Conservation (phyloP, 768 basidiomycete genomes). For the Leucogyrophana mollusca region DNA sequence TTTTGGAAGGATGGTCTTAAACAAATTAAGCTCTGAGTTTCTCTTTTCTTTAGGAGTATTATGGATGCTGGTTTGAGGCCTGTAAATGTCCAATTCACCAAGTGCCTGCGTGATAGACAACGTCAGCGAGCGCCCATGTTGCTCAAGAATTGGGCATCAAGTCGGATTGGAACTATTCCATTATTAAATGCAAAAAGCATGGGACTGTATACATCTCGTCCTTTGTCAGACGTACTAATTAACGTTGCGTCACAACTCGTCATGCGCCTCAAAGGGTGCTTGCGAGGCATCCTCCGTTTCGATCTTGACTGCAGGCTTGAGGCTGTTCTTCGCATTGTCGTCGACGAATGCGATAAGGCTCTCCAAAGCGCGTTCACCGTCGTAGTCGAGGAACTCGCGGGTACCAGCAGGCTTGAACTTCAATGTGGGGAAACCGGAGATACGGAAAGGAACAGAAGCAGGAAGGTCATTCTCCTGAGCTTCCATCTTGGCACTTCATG, state of each 20-base stretch:
- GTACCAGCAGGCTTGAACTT: conserved; percentile 95
- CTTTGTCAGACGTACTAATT: neutral
- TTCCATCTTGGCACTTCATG: conserved; percentile 86
- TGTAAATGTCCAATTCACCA: too few relatives aligned
- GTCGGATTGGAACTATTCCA: neutral
- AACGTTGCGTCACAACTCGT: conserved; percentile 25
- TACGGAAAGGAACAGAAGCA: conserved; percentile 79
- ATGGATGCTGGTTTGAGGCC: too few relatives aligned
- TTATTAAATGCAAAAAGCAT: neutral
- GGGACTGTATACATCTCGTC: neutral
- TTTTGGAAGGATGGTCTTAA: conserved; percentile 97
- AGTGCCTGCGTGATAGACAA: too few relatives aligned
- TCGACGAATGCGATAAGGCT: conserved; percentile 82
- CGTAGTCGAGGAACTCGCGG: conserved; percentile 86
- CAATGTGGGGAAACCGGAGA: conserved; percentile 89
- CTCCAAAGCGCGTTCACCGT: conserved; percentile 89
- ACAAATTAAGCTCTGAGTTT: conserved; percentile 62
- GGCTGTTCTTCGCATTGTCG: conserved; percentile 73
- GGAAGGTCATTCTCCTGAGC: conserved; percentile 97
- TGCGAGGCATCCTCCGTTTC: conserved; percentile 23
- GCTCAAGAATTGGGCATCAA: too few relatives aligned
- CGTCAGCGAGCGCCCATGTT: too few relatives aligned
- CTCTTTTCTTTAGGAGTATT: conserved; percentile 15
- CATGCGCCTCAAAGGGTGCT: conserved; percentile 20
- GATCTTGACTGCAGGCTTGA: conserved; percentile 37